Percentiles rank a stretch among this genome's conserved stretches.
phyloP scores from a whole-genome alignment of 108 stramenopile species.

The Aurantiochytrium sp. region DNA sequence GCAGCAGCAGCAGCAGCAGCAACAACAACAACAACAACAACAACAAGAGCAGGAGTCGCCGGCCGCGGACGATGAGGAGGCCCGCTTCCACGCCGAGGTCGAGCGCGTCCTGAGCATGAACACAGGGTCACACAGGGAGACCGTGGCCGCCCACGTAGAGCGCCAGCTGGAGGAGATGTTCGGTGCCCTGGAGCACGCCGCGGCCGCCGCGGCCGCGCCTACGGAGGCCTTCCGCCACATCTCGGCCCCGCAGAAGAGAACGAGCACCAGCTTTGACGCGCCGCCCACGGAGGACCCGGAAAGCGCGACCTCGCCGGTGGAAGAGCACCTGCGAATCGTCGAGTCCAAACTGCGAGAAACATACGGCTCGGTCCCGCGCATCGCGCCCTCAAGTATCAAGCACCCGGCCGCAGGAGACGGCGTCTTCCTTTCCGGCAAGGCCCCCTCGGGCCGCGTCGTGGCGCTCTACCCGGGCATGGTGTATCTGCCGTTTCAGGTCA shows the following conservation, averaged over 20 bases:
- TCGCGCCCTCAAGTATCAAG: neutral
- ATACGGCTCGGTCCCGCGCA: neutral
- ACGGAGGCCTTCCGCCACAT: too few species aligned
- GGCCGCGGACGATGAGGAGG: too few species aligned
- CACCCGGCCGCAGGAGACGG: neutral
- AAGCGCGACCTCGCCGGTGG: neutral
- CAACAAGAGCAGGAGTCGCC: too few species aligned
- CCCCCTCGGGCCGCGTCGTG: neutral
- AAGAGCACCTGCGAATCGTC: neutral
- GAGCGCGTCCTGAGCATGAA: neutral
- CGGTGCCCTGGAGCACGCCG: neutral
- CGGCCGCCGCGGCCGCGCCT: neutral
- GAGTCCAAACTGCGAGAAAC: neutral
- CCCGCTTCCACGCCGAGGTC: neutral
- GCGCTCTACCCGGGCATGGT: neutral
- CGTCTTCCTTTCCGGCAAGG: neutral
- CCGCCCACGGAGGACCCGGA: neutral
- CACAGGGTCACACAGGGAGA: neutral
- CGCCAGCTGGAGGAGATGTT: neutral
- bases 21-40: neutral
- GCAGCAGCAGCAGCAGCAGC: neutral
- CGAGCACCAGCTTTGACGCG: neutral
- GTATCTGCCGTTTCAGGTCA: constrained; percentile 8
- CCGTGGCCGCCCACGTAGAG: neutral
- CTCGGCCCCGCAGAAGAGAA: neutral